phyloP scores from a whole-genome alignment of 352 stramenopile species.

The Phytophthora sp. region DNA sequence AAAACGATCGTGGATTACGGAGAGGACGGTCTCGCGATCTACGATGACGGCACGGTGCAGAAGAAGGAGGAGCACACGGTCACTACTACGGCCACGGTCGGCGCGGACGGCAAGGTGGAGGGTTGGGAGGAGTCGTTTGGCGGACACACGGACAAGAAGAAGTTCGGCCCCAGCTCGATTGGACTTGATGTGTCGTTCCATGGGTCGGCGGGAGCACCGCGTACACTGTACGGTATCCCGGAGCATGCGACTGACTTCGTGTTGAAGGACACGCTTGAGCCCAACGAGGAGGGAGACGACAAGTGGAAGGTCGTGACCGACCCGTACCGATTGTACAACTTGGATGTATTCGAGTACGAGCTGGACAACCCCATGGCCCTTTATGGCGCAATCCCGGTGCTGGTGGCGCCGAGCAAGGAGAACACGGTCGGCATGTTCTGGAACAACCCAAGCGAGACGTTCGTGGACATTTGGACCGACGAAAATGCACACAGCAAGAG shows the following conservation, averaged over 20 bases:
- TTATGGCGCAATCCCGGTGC: conserved; percentile 91
- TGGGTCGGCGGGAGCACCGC: conserved; percentile 50
- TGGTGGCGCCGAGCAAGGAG: conserved; percentile 66
- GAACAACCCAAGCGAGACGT: conserved; percentile 99
- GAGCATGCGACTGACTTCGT: conserved; percentile 96
- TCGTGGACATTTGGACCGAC: conserved; percentile 95
- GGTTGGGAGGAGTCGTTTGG: conserved; percentile 96
- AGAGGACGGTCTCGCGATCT: conserved; percentile 98
- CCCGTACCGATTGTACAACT: conserved; percentile 99
- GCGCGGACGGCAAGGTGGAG: conserved; percentile 61
- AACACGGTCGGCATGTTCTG: conserved; percentile 96
- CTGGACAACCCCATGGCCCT: conserved; percentile 98
- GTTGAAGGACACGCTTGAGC: conserved; percentile 93
- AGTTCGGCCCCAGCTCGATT: conserved; percentile 92
- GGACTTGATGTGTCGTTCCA: conserved; percentile 96
- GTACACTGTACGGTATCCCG: conserved; percentile 96
- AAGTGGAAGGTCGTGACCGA: conserved; percentile 72
- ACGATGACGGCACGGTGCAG: conserved; percentile 93
- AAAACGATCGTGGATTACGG: conserved; percentile 97
- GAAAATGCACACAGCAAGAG: conserved; percentile 52
- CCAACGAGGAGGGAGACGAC: conserved; percentile 12
- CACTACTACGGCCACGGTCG: conserved; percentile 13
- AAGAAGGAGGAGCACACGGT: conserved; percentile 52
- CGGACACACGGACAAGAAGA: conserved; percentile 90
- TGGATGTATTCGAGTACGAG: conserved; percentile 99